These are phyloP conservation scores for Ampelocalamus luodianensis DNA, from an alignment of 176 grass and related monocot genomes.

Conservation along the genomic window DNA sequence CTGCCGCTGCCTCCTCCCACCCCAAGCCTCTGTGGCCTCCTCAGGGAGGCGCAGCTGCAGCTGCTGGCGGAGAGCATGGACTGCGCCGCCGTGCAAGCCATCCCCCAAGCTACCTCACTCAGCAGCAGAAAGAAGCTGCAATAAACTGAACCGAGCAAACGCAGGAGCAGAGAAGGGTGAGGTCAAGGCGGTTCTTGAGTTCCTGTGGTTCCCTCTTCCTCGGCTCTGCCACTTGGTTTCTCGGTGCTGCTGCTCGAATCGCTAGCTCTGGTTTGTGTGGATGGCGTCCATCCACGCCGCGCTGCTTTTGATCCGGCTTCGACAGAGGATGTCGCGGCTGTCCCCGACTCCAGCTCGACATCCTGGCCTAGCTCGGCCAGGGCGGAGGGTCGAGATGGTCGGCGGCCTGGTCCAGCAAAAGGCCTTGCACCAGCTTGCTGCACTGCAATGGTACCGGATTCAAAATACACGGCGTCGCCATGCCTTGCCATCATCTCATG, in stretches of 20 bases:
- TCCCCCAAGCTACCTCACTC: constrained; percentile 3
- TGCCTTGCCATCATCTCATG: too few relatives aligned
- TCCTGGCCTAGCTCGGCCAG: too few relatives aligned
- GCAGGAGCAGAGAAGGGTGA: not conserved
- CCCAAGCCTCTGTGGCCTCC: constrained; percentile 29
- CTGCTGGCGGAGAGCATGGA: constrained; percentile 72
- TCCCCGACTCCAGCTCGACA: too few relatives aligned
- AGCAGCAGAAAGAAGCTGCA: not conserved
- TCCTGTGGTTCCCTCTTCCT: not conserved
- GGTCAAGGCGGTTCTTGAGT: not conserved
- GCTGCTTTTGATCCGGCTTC: too few relatives aligned
- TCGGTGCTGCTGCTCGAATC: not conserved
- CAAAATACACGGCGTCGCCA: too few relatives aligned
- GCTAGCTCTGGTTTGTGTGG: not conserved
- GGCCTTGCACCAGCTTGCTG: too few relatives aligned
- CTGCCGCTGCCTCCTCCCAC: constrained; percentile 36
- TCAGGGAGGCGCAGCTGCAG: constrained; percentile 59
- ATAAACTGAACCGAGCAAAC: too few relatives aligned
- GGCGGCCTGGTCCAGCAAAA: too few relatives aligned
- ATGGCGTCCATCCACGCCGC: not conserved
- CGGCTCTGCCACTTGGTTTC: not conserved
- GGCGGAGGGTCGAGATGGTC: too few relatives aligned
- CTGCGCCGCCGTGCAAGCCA: constrained; percentile 76
- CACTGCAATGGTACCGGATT: too few relatives aligned
- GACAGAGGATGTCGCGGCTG: too few relatives aligned